Evolutionary conservation across 257 asterid species (phyloP), one percentile per base, ranked within the genome.

Genomic region (Gynochthodes officinalis): DNA sequence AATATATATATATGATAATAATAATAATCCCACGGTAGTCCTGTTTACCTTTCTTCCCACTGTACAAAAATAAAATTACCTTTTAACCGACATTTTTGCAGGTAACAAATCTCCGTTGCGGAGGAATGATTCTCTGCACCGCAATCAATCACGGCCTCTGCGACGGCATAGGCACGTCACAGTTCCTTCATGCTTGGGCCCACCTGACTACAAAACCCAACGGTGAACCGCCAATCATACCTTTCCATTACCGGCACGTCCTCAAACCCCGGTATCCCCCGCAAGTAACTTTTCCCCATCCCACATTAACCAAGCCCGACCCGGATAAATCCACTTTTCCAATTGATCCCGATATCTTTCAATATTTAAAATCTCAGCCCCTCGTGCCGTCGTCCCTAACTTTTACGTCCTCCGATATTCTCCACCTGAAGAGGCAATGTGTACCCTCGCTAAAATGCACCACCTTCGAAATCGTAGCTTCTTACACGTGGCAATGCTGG

Each of bases 401-500:
- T 43, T 90, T 92, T 59, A 79, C 89, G 42, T 65, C 86, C 64
- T 67, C 94, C 19, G 87, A 84, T 9, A 80, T 92, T 72, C 84
- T 81, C 32, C 83, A 77, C 76, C 77, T 92, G n/a, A 92, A 90
- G 79, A 73, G 84, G 63, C 92, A 82, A 21, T 88, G 92, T 43
- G 63, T 49, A 19, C 91, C 95, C 75, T 84, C 88, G 2, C 74
- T 84, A 61, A 88, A 88, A 83, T 89, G 96, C 83, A 86, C 98
- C 75, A 67, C 83, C 67, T 92, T 92, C 15, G 98, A 92, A 68
- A 88, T 76, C 9, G 69, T 92, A 0, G 97, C 98, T 0, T 70
- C 88, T 16, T 97, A 90, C 73, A 89, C 97, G 18, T 92, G 98
- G 97, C 91, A 89, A 0, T 83, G 93, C n/a, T 92, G 98, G 98